phyloP scores from a whole-genome alignment of 306 rosid species.

The Pueraria montana region DNA sequence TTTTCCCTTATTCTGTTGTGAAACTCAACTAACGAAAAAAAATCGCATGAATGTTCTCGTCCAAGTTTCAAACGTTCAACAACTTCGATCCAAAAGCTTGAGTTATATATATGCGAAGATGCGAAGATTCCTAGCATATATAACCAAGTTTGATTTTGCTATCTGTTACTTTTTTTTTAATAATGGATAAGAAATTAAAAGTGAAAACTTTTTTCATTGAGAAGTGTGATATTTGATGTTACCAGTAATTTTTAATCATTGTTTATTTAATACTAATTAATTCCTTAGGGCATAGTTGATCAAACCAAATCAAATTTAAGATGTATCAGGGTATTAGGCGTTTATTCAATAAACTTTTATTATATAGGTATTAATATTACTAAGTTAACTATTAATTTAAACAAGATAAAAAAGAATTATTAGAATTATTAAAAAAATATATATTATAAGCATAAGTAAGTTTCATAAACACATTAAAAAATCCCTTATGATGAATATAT shows the following conservation, averaged over 20 bases:
- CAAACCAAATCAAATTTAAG: no score
- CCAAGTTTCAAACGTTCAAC: conserved; percentile 42
- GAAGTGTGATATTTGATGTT: neutral
- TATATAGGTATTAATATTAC: no score
- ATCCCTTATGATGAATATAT: no score
- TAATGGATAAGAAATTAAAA: neutral
- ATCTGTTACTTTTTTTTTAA: neutral
- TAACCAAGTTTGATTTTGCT: neutral
- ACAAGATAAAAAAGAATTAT: no score
- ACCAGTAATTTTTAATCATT: neutral
- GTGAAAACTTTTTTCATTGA: neutral
- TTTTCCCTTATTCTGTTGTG: neutral
- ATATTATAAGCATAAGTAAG: no score
- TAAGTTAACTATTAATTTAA: no score
- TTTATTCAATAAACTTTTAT: no score
- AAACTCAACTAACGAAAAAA: conserved; percentile 15
- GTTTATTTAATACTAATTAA: no score
- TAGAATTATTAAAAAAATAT: no score
- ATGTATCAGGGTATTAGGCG: no score
- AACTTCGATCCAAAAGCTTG: conserved; percentile 29
- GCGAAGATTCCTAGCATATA: conserved; percentile 11
- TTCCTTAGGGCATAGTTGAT: no score
- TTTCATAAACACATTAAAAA: no score
- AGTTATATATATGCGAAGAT: neutral
- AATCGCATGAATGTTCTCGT: conserved; percentile 29